A percentile compares a stretch with the other conserved stretches of the same genome.
phyloP scores from a whole-genome alignment of 2,329 filamentous ascomycete species.

The Ceratocystis lukuohia region DNA sequence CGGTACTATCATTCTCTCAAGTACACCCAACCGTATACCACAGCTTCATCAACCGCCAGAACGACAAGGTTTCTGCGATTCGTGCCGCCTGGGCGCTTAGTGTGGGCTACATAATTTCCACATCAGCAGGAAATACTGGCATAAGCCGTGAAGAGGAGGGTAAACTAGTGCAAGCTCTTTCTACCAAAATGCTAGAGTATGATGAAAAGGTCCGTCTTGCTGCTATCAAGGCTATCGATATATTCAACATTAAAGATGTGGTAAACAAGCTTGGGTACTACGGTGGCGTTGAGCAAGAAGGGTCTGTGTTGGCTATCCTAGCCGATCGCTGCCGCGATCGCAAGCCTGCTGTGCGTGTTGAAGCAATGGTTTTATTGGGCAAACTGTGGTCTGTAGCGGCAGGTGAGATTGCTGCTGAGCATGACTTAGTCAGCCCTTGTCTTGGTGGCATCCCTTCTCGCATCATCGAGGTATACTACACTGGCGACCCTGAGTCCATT shows the following conservation, averaged over 20 bases:
- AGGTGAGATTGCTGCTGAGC: constrained; percentile 71
- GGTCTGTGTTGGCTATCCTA: constrained; percentile 67
- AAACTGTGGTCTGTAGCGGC: constrained; percentile 89
- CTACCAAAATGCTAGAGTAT: constrained; percentile 69
- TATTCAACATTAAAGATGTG: constrained; percentile 68
- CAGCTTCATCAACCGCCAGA: constrained; percentile 68
- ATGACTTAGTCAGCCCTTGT: constrained; percentile 61
- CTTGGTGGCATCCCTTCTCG: constrained; percentile 70
- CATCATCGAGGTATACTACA: constrained; percentile 78
- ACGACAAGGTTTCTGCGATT: constrained; percentile 74
- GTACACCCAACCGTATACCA: constrained; percentile 67
- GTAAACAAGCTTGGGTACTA: constrained; percentile 66
- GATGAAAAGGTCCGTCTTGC: constrained; percentile 87
- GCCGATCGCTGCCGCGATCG: constrained; percentile 82
- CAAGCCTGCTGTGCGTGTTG: constrained; percentile 65
- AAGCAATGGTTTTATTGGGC: constrained; percentile 72
- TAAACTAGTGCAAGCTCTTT: constrained; percentile 57
- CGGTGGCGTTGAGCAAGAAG: constrained; percentile 61
- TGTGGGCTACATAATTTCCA: constrained; percentile 75
- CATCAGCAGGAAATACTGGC: constrained; percentile 79
- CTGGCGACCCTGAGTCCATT: constrained; percentile 78
- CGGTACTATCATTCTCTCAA: constrained; percentile 79
- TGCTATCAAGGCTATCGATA: constrained; percentile 71
- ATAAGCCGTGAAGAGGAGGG: constrained; percentile 72
- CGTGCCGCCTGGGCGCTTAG: constrained; percentile 76